Conservation (phyloP, 441 rosid species). For the Populus hybrid region DNA sequence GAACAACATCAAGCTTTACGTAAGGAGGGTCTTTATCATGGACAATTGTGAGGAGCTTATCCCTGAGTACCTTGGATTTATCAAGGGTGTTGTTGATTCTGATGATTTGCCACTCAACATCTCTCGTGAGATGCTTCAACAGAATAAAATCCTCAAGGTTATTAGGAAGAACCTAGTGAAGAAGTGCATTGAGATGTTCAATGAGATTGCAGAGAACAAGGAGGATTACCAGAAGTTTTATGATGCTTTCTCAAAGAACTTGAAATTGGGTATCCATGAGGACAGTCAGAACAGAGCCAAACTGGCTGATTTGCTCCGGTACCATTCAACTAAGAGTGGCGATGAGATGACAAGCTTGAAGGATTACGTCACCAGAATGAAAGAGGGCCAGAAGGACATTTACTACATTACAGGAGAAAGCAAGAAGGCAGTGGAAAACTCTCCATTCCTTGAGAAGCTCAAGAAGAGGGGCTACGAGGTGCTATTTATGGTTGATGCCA, state of each 20-base stretch:
- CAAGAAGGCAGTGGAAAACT: constrained; percentile 95
- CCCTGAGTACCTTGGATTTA: constrained; percentile 74
- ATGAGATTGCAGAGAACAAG: constrained; percentile 88
- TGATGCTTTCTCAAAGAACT: constrained; percentile 83
- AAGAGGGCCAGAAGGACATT: constrained; percentile 87
- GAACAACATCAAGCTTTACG: constrained; percentile 91
- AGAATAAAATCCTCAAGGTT: constrained; percentile 90
- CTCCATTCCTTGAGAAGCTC: constrained; percentile 86
- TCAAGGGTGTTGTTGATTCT: constrained; percentile 88
- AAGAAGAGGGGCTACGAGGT: constrained; percentile 90
- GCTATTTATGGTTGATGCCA: constrained; percentile 32
- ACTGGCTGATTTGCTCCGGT: constrained; percentile 79
- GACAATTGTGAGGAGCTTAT: constrained; percentile 94
- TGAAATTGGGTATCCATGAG: constrained; percentile 83
- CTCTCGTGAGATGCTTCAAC: constrained; percentile 83
- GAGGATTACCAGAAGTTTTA: constrained; percentile 91
- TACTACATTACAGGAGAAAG: constrained; percentile 91
- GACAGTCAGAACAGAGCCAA: constrained; percentile 86
- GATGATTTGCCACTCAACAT: constrained; percentile 92
- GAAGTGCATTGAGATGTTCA: constrained; percentile 91
- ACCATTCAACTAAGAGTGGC: constrained; percentile 86
- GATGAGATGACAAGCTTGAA: constrained; percentile 84
- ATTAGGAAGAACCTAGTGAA: constrained; percentile 90
- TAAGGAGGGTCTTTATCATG: constrained; percentile 86
- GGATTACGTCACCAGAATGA: constrained; percentile 92